Base-by-base conservation (phyloP, 1,284 basidiomycete genomes). In the Ustilago sp. region DNA sequence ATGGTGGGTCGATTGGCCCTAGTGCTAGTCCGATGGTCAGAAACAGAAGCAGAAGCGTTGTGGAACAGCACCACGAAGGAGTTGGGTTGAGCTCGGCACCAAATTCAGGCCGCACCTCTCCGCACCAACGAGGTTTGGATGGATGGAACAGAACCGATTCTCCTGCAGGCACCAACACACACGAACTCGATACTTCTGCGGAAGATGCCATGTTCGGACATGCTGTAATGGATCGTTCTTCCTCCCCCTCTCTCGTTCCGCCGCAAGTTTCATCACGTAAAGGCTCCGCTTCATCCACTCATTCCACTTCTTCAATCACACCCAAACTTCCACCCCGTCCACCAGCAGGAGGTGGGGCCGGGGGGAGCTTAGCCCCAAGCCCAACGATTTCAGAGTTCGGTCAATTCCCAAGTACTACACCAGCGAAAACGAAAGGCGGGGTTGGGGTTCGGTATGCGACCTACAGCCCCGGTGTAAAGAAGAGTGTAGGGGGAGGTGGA, bases 321-420 rank as follows among this genome's bases (percentile, higher is more conserved):
- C 69, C 74, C 3, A 54, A 60, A 11, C 51, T 77, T 0, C 74
- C 74, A 17, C 74, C 74, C 1, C 35, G 74, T 15, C 69, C 66
- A 13, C 11, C 36, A 1, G 47, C 13, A n/a, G 43, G 43, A n/a
- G 43, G 36, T 9, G 36, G 36, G 13, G 36, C 9, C 36, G 36
- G 36, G 36, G 45, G 19, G 6, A 64, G 36, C 11, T 32, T 76
- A 11, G 68, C 68, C 3, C 65, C 69, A 12, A 67, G 69, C 50
- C 69, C 69, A 7, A 63, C 66, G 19, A 58, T 77, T 17, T 66
- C 69, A 11, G 74, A 77, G 34, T 77, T 77, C 45, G 74, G 74
- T 15, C 63, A 63, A 41, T 35, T 77, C 6, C 57, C 66, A 1
- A 5, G 38, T 28, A 34, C 57, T 2, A 41, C 56, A 19, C 38